These are phyloP conservation scores for Mortierella sp. DNA, from an alignment of 371 early-diverging fungal genomes.

Conservation along the genomic window DNA sequence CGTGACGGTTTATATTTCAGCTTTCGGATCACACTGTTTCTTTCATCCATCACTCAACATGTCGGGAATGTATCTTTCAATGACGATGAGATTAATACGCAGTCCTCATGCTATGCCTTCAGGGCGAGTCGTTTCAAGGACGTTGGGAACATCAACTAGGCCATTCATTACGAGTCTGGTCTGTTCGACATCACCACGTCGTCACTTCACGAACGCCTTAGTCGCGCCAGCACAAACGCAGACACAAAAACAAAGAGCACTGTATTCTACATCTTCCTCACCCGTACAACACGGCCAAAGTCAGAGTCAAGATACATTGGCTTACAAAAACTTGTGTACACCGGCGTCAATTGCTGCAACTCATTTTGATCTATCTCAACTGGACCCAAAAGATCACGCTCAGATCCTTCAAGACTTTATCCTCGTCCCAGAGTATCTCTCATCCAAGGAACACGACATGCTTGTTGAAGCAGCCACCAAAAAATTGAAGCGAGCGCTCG, in stretches of 20 bases:
- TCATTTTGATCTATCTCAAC: slow-evolving; percentile 37
- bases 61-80: background rate
- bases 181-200: background rate
- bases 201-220: background rate
- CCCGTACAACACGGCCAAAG: background rate
- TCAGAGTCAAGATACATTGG: background rate
- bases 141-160: background rate
- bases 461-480: slow-evolving; percentile 57
- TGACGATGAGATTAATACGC: background rate
- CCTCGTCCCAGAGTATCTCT: slow-evolving; percentile 63
- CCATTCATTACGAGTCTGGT: background rate
- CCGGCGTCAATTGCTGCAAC: slow-evolving; percentile 14
- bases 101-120: background rate
- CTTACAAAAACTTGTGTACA: slow-evolving; percentile 19
- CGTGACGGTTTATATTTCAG: too few species aligned
- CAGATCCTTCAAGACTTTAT: slow-evolving; percentile 57
- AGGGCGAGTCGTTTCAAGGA: background rate
- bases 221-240: background rate
- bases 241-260: background rate
- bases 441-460: slow-evolving; percentile 55
- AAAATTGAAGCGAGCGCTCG: slow-evolving; percentile 62
- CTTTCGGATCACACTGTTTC: background rate
- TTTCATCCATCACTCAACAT: background rate
- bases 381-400: slow-evolving; percentile 23
- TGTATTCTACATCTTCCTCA: background rate